Percentiles rank a stretch among this genome's conserved stretches.
Evolutionary conservation across 2,329 filamentous ascomycete genomes (phyloP).

Genomic region (Alternaria angustiovoidea): DNA sequence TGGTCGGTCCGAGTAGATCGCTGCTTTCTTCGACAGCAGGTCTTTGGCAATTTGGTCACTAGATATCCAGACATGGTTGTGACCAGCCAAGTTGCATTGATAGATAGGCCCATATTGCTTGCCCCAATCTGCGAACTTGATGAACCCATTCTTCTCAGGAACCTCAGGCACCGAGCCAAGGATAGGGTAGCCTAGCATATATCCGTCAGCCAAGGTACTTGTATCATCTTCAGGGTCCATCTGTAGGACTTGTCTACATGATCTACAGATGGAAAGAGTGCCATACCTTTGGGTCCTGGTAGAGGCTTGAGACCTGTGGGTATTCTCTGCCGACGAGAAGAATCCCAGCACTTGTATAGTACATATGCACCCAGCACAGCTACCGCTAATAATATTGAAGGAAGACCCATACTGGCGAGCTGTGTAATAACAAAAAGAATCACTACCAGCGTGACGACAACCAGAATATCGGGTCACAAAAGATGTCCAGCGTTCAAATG

Average conservation of each 20-base stretch:
- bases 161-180: constrained; percentile 55
- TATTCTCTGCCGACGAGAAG: constrained; percentile 37
- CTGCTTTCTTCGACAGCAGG: constrained; percentile 54
- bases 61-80: constrained; percentile 58
- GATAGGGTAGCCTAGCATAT: constrained; percentile 51
- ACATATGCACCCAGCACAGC: constrained; percentile 34
- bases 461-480: constrained; percentile 16
- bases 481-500: constrained; percentile 19
- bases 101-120: constrained; percentile 57
- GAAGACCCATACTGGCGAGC: constrained; percentile 41
- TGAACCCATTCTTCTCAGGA: constrained; percentile 54
- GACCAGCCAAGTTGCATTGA: constrained; percentile 54
- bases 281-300: constrained; percentile 53
- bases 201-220: constrained; percentile 17
- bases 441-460: constrained; percentile 14
- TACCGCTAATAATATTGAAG: constrained; percentile 38
- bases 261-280: constrained; percentile 8
- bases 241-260: neutral
- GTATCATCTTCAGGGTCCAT: neutral
- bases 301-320: constrained; percentile 49
- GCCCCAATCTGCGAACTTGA: constrained; percentile 58
- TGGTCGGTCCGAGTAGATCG: constrained; percentile 58
- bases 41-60: constrained; percentile 54
- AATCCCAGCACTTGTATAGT: constrained; percentile 40
- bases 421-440: constrained; percentile 7